A percentile compares a stretch with the other conserved stretches of the same genome.
These are phyloP conservation scores for Ophiocordyceps polyrhachis-furcata DNA, from an alignment of 2,329 filamentous ascomycete species.

Conservation along the genomic window DNA sequence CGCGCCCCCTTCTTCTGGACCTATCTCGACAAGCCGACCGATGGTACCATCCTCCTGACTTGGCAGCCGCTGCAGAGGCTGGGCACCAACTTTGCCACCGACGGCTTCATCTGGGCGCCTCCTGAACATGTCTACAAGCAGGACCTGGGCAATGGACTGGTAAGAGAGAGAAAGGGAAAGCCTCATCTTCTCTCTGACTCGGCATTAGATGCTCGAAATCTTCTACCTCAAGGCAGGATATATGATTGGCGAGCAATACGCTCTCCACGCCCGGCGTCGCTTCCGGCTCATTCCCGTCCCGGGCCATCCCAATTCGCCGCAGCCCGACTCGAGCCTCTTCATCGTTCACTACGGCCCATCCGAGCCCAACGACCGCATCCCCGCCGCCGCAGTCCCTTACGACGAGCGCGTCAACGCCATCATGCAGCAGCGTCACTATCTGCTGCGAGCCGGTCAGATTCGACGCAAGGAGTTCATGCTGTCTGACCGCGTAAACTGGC, in stretches of 20 bases:
- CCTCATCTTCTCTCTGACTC: not conserved
- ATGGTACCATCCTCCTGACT: conserved; percentile 66
- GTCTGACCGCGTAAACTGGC: conserved; percentile 78
- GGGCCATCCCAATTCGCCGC: conserved; percentile 48
- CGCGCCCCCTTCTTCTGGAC: conserved; percentile 83
- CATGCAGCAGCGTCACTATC: conserved; percentile 44
- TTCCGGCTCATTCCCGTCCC: conserved; percentile 68
- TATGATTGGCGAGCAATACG: conserved; percentile 53
- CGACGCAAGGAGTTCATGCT: conserved; percentile 90
- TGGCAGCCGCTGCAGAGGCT: conserved; percentile 70
- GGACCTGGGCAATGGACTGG: conserved; percentile 44
- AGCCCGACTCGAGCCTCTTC: conserved; percentile 69
- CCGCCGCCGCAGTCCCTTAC: conserved; percentile 46
- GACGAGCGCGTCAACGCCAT: conserved; percentile 40
- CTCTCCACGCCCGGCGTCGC: conserved; percentile 62
- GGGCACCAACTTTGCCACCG: conserved; percentile 61
- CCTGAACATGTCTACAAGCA: conserved; percentile 60
- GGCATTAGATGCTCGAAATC: conserved; percentile 62
- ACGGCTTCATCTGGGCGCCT: conserved; percentile 84
- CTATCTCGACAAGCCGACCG: conserved; percentile 64
- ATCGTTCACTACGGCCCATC: conserved; percentile 76
- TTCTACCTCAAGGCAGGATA: conserved; percentile 70
- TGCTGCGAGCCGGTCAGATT: conserved; percentile 59
- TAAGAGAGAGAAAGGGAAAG: conserved; percentile 10
- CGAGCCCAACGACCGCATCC: conserved; percentile 55